These are phyloP conservation scores for Paraglomus occultum DNA, from an alignment of 192 early-diverging fungal genomes.

Conservation along the genomic window DNA sequence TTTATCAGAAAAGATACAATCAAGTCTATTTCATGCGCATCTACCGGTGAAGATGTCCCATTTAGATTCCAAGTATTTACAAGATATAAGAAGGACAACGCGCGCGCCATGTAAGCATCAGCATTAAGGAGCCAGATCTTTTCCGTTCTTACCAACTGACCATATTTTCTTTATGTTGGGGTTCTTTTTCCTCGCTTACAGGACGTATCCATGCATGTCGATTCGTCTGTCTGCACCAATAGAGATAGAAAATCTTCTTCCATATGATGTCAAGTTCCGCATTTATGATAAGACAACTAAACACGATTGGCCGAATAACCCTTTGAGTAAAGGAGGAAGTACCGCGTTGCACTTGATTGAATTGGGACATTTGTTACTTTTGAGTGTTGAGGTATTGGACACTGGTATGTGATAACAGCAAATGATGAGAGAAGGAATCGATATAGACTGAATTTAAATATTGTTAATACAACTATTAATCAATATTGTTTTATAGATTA, in stretches of 20 bases:
- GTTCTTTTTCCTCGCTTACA: slow-evolving; percentile 10
- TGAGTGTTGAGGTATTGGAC: slow-evolving; percentile 74
- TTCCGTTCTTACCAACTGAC: neutral
- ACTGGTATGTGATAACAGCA: slow-evolving; percentile 45
- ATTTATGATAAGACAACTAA: slow-evolving; percentile 77
- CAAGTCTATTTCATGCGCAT: slow-evolving; percentile 41
- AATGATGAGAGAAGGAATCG: neutral
- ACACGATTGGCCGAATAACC: slow-evolving; percentile 50
- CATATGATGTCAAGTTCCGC: slow-evolving; percentile 79
- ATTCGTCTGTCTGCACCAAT: slow-evolving; percentile 74
- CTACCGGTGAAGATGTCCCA: slow-evolving; percentile 41
- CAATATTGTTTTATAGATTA: slow-evolving; percentile 48
- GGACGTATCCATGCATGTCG: slow-evolving; percentile 74
- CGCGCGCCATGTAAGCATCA: slow-evolving; percentile 36
- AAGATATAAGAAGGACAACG: slow-evolving; percentile 47
- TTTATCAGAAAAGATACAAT: slow-evolving; percentile 46
- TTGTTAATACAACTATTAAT: neutral
- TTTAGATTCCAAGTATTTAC: slow-evolving; percentile 75
- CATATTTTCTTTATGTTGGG: neutral
- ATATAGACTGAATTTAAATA: neutral
- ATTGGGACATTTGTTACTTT: slow-evolving; percentile 73
- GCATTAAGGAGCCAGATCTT: neutral
- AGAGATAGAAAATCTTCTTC: slow-evolving; percentile 93
- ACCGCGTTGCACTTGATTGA: slow-evolving; percentile 82
- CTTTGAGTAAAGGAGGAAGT: slow-evolving; percentile 65